phyloP scores from a whole-genome alignment of 352 stramenopile genomes.

The Globisporangium okanoganense region DNA sequence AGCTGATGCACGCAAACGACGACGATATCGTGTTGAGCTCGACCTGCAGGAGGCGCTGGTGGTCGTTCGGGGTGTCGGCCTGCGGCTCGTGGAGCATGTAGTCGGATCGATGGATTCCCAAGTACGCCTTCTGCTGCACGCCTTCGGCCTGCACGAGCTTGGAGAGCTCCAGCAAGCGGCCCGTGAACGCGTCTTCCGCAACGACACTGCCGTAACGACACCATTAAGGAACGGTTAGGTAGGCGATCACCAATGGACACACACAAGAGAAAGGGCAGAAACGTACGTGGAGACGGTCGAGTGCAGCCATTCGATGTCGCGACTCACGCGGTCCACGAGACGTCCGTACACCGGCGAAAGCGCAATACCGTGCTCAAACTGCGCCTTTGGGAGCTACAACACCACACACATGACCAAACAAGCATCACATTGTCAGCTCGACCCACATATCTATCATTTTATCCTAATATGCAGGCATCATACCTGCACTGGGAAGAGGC shows the following conservation, averaged over 20 bases:
- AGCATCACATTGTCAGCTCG: too few species aligned
- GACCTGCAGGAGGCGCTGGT: constrained; percentile 89
- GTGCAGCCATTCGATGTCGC: constrained; percentile 80
- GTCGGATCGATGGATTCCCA: constrained; percentile 92
- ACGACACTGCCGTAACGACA: constrained; percentile 38
- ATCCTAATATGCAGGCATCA: too few species aligned
- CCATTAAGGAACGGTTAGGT: neutral
- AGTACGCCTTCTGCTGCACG: constrained; percentile 73
- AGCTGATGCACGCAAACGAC: constrained; percentile 95
- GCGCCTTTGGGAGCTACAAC: constrained; percentile 34
- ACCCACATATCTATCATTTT: too few species aligned
- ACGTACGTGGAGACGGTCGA: constrained; percentile 43
- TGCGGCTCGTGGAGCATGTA: constrained; percentile 93
- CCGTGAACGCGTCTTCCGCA: constrained; percentile 87
- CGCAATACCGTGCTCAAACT: constrained; percentile 62
- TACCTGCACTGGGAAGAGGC: constrained; percentile 58
- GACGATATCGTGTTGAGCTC: constrained; percentile 99
- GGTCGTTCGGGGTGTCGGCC: constrained; percentile 23
- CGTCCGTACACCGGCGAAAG: constrained; percentile 73
- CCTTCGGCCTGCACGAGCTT: constrained; percentile 61
- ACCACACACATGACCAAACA: neutral
- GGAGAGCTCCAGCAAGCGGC: constrained; percentile 72
- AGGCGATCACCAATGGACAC: neutral
- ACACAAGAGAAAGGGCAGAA: neutral
- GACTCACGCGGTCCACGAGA: constrained; percentile 77